phyloP scores from a whole-genome alignment of 768 basidiomycete genomes.

The Mrakia frigida region DNA sequence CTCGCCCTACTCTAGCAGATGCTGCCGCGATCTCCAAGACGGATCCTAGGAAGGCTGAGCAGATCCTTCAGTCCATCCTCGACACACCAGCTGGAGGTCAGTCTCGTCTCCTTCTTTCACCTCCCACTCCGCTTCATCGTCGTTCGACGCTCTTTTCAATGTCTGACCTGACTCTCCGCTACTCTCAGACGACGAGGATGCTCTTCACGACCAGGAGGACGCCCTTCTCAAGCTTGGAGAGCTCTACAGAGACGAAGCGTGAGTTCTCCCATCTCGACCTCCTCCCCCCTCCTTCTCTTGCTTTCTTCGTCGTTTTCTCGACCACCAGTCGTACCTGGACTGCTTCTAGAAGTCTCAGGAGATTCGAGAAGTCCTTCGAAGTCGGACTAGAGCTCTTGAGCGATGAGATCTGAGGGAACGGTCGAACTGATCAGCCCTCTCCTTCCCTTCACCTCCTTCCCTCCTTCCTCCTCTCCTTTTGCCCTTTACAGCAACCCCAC shows the following conservation, averaged over 20 bases:
- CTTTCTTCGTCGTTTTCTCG: not conserved
- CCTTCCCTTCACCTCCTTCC: not conserved
- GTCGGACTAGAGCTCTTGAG: not conserved
- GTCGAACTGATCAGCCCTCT: not conserved
- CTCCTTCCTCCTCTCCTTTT: not conserved
- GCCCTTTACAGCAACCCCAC: conserved; percentile 61
- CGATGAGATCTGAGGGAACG: not conserved
- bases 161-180: not conserved
- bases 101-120: not conserved
- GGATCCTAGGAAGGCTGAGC: conserved; percentile 21
- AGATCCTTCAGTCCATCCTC: conserved; percentile 8
- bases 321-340: too few species aligned
- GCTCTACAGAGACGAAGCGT: conserved; percentile 81
- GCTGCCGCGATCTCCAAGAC: not conserved
- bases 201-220: conserved; percentile 70
- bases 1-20: not conserved
- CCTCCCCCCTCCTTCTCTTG: not conserved
- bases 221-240: conserved; percentile 81
- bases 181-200: conserved; percentile 50
- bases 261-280: conserved; percentile 38
- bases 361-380: not conserved
- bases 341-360: not conserved
- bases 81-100: conserved; percentile 19
- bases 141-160: not conserved
- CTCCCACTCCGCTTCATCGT: not conserved